Evolutionary conservation across 768 basidiomycete genomes (phyloP).

Genomic region (Coprinellus aureogranulatus): DNA sequence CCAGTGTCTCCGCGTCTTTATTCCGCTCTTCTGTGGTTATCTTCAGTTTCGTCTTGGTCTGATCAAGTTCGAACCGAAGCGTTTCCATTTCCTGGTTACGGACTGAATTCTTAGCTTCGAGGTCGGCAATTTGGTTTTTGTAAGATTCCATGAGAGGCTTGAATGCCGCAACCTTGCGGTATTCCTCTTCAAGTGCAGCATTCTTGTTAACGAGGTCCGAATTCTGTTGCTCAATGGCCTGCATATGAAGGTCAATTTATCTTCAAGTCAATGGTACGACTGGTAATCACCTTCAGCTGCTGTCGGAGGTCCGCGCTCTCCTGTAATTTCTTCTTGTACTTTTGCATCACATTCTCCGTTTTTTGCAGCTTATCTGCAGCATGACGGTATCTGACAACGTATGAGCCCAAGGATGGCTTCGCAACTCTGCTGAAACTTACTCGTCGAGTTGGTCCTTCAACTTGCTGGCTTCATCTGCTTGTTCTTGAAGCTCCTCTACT

Average conservation of each 20-base stretch:
- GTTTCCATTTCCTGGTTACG: slow-evolving; percentile 71
- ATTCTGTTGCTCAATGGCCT: slow-evolving; percentile 93
- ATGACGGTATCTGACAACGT: slow-evolving; percentile 70
- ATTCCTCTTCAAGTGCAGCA: slow-evolving; percentile 88
- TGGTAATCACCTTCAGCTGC: slow-evolving; percentile 64
- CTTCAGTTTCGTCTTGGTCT: slow-evolving; percentile 65
- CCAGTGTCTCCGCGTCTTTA: slow-evolving; percentile 80
- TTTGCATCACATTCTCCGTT: slow-evolving; percentile 96
- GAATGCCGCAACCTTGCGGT: slow-evolving; percentile 79
- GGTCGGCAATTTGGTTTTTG: slow-evolving; percentile 78
- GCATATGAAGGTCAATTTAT: slow-evolving; percentile 1
- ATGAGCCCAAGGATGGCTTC: slow-evolving; percentile 1
- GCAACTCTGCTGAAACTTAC: slow-evolving; percentile 34
- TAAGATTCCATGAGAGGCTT: slow-evolving; percentile 91
- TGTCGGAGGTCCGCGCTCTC: slow-evolving; percentile 89
- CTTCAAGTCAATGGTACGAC: neutral
- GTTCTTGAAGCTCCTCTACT: slow-evolving; percentile 75
- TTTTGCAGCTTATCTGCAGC: slow-evolving; percentile 90
- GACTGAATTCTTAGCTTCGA: slow-evolving; percentile 68
- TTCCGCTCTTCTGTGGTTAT: slow-evolving; percentile 66
- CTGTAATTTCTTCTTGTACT: slow-evolving; percentile 97
- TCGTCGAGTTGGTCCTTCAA: slow-evolving; percentile 96
- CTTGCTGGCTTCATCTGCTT: slow-evolving; percentile 73
- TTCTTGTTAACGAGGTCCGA: slow-evolving; percentile 89
- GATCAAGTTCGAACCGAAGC: slow-evolving; percentile 74